Conservation (phyloP, 306 rosid genomes). For the Rosa rugosa region DNA sequence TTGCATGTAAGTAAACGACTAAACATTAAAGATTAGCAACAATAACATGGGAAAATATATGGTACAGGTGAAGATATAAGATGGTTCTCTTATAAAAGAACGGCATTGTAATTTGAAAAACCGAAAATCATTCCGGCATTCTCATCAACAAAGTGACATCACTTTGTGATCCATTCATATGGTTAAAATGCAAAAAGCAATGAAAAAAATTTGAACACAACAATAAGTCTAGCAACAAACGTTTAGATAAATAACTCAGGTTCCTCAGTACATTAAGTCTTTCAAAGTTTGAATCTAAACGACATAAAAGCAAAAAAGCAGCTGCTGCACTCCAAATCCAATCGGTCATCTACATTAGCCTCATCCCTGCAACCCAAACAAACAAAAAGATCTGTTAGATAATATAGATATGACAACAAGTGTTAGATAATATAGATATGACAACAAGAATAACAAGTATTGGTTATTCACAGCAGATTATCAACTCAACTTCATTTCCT, state of each 20-base stretch:
- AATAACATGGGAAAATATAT: no score
- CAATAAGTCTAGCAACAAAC: background rate
- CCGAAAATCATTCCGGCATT: no score
- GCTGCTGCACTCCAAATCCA: conserved; percentile 8
- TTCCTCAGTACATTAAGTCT: conserved; percentile 5
- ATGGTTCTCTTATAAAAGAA: no score
- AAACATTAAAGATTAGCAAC: no score
- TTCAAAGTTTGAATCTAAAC: conserved; percentile 6
- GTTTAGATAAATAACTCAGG: background rate
- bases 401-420: background rate
- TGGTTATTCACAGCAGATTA: background rate
- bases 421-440: background rate
- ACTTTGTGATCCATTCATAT: background rate
- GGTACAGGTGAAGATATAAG: no score
- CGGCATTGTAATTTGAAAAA: no score
- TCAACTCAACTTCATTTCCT: background rate
- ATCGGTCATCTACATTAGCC: conserved; percentile 7
- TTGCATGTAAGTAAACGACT: no score
- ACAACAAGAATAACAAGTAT: background rate
- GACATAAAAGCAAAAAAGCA: background rate
- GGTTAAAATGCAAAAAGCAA: background rate
- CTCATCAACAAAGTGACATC: background rate
- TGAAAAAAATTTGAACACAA: background rate
- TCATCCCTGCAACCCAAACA: background rate
- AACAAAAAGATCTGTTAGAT: background rate